phyloP scores from a whole-genome alignment of 192 early-diverging fungal genomes.

The Lobosporangium transversale region DNA sequence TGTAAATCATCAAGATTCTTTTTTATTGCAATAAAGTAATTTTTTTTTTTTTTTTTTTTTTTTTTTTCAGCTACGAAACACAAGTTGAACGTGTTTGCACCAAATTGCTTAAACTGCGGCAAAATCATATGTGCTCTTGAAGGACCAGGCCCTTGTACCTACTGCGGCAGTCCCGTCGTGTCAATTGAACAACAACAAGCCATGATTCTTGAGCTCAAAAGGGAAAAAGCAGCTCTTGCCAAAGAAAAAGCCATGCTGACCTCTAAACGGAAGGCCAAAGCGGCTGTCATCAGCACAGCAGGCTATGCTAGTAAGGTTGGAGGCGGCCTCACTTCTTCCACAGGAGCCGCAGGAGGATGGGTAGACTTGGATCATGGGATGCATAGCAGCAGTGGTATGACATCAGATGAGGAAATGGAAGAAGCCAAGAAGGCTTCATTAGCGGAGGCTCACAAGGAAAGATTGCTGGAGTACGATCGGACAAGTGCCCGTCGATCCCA shows the following conservation, averaged over 20 bases:
- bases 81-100: constrained; percentile 60
- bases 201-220: constrained; percentile 60
- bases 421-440: constrained; percentile 49
- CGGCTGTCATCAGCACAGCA: constrained; percentile 32
- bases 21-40: too few species aligned
- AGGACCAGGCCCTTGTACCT: constrained; percentile 65
- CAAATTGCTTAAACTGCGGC: constrained; percentile 68
- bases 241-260: constrained; percentile 30
- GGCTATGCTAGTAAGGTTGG: constrained; percentile 60
- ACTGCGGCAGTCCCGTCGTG: constrained; percentile 62
- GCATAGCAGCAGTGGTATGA: constrained; percentile 36
- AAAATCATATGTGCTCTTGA: constrained; percentile 68
- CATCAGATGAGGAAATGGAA: constrained; percentile 56
- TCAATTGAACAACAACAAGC: constrained; percentile 63
- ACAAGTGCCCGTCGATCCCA: constrained; percentile 57
- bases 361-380: constrained; percentile 7
- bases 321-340: constrained; percentile 46
- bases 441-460: constrained; percentile 62
- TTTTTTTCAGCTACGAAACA: constrained; percentile 59
- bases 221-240: constrained; percentile 53
- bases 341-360: constrained; percentile 40
- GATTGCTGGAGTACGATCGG: constrained; percentile 58
- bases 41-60: neutral
- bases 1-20: too few species aligned
- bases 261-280: constrained; percentile 39